Percentiles rank a stretch among this genome's conserved stretches.
phyloP scores from a whole-genome alignment of 1,284 basidiomycete species.

The Marasmius oreades region DNA sequence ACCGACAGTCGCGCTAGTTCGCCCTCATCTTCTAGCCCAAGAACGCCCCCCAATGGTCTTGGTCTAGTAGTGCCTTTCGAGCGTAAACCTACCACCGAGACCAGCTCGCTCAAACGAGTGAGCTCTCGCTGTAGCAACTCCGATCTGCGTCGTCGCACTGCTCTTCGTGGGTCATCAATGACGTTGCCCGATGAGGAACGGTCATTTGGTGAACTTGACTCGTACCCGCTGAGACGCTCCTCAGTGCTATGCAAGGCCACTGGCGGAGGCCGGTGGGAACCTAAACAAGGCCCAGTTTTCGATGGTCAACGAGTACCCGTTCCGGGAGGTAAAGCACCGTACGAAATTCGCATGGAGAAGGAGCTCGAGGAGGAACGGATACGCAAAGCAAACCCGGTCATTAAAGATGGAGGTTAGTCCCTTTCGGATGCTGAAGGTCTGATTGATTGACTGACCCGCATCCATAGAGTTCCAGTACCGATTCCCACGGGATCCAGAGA shows the following conservation, averaged over 20 bases:
- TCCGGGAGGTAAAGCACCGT: constrained; percentile 60
- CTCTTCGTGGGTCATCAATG: constrained; percentile 27
- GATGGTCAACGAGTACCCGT: constrained; percentile 48
- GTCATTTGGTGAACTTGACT: constrained; percentile 57
- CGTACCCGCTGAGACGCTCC: constrained; percentile 64
- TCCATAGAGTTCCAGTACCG: constrained; percentile 57
- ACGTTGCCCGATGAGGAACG: constrained; percentile 33
- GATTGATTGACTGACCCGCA: constrained; percentile 7
- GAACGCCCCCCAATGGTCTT: constrained; percentile 8
- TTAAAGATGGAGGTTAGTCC: constrained; percentile 53
- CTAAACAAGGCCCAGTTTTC: constrained; percentile 45
- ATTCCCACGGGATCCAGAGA: constrained; percentile 44
- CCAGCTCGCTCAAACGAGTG: constrained; percentile 21
- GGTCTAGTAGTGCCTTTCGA: constrained; percentile 5
- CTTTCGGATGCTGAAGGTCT: neutral
- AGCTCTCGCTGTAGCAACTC: constrained; percentile 20
- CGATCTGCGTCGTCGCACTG: constrained; percentile 20
- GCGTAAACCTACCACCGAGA: neutral
- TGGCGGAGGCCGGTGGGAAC: constrained; percentile 74
- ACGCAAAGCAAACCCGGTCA: constrained; percentile 53
- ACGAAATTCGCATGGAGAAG: constrained; percentile 62
- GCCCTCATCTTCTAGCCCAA: constrained; percentile 12
- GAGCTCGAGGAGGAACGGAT: constrained; percentile 49
- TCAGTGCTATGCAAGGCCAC: constrained; percentile 68
- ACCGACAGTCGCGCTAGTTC: constrained; percentile 26